phyloP scores from a whole-genome alignment of 306 rosid genomes.

The Pyrus pyrifolia region DNA sequence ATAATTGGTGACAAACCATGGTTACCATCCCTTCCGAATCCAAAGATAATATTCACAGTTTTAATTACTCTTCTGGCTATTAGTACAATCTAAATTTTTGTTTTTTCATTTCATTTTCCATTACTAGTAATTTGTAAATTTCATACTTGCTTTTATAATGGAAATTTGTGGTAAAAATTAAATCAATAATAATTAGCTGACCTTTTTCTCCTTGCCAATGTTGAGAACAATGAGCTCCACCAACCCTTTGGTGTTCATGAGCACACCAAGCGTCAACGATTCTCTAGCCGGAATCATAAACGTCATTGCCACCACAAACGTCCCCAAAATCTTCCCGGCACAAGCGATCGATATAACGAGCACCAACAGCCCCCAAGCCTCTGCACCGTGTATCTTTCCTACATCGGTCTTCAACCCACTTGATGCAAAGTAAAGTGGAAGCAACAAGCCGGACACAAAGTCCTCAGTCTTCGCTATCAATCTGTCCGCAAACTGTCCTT shows the following conservation, averaged over 20 bases:
- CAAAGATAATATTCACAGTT: no score
- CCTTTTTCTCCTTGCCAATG: slow-evolving; percentile 93
- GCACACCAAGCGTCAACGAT: slow-evolving; percentile 63
- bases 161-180: neutral
- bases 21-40: rapidly evolving
- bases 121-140: neutral
- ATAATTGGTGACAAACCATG: rapidly evolving
- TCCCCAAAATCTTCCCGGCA: slow-evolving; percentile 73
- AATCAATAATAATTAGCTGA: slow-evolving; percentile 1
- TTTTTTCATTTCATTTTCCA: neutral
- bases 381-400: slow-evolving; percentile 44
- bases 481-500: slow-evolving; percentile 44
- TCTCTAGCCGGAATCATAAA: slow-evolving; percentile 62
- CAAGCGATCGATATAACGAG: slow-evolving; percentile 65
- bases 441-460: slow-evolving; percentile 66
- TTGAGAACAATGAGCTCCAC: slow-evolving; percentile 94
- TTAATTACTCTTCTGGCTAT: neutral
- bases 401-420: slow-evolving; percentile 87
- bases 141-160: no score
- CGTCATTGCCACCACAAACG: slow-evolving; percentile 58
- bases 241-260: slow-evolving; percentile 94
- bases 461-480: slow-evolving; percentile 72
- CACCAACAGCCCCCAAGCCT: slow-evolving; percentile 65
- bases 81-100: neutral
- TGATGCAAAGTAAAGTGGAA: slow-evolving; percentile 77